Evolutionary conservation across 2,329 filamentous ascomycete genomes (phyloP).

Genomic region (Aspergillus sp.): DNA sequence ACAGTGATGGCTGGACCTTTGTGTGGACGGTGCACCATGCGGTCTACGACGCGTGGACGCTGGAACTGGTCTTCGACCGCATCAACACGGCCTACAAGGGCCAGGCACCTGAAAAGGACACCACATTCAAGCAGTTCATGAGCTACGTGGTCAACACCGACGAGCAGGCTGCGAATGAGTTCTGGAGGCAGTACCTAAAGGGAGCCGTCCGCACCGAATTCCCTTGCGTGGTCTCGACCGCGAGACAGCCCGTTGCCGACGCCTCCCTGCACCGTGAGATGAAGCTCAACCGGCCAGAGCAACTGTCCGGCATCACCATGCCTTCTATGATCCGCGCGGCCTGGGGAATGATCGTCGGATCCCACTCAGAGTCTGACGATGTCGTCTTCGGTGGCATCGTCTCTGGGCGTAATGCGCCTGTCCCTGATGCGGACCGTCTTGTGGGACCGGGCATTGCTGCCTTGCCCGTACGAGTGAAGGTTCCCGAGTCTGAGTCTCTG

Average conservation of each 20-base stretch:
- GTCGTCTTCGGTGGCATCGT: conserved; percentile 9
- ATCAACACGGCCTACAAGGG: conserved; percentile 5
- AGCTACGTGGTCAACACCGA: conserved; percentile 1
- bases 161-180: background rate
- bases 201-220: conserved; percentile 3
- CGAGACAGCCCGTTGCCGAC: conserved; percentile 1
- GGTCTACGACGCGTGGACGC: conserved; percentile 12
- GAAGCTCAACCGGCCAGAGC: background rate
- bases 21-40: conserved; percentile 11
- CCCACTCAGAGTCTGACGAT: conserved; percentile 7
- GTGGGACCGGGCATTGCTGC: conserved; percentile 9
- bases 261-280: background rate
- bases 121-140: conserved; percentile 7
- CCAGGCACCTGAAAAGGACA: background rate
- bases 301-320: conserved; percentile 4
- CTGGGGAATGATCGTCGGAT: conserved; percentile 9
- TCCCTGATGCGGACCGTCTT: conserved; percentile 5
- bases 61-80: conserved; percentile 5
- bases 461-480: conserved; percentile 8
- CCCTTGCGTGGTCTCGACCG: background rate
- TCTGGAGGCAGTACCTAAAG: conserved; percentile 6
- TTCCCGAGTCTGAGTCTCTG: background rate
- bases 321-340: conserved; percentile 7
- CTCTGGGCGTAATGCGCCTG: conserved; percentile 8
- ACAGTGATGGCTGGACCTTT: conserved; percentile 1